These are phyloP conservation scores for Claviceps sorghi DNA, from an alignment of 2,329 filamentous ascomycete species.

Conservation along the genomic window DNA sequence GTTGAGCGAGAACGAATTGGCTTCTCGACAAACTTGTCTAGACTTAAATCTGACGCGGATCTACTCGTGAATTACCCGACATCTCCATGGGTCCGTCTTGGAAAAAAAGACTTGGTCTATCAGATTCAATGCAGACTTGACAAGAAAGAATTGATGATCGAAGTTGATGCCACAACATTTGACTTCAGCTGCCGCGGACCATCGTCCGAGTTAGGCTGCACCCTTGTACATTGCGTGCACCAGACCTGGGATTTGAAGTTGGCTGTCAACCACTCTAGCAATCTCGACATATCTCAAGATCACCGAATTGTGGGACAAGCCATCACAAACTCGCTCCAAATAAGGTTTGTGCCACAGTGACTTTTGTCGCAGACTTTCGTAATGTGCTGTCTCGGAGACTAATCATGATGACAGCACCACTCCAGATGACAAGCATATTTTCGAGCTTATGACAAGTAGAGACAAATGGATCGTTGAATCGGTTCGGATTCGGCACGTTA, in stretches of 20 bases:
- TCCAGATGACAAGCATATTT: constrained; percentile 7
- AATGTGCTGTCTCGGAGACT: not conserved
- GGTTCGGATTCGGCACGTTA: constrained; percentile 11
- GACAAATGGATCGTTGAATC: constrained; percentile 7
- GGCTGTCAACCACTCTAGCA: constrained; percentile 6
- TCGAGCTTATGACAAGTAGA: constrained; percentile 8
- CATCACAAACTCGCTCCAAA: constrained; percentile 11
- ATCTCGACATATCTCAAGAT: constrained; percentile 5
- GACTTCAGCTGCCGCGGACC: constrained; percentile 10
- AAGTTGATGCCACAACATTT: constrained; percentile 15
- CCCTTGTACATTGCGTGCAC: constrained; percentile 17
- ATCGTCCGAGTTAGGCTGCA: constrained; percentile 9
- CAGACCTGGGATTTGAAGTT: constrained; percentile 20
- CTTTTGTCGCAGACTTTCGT: not conserved
- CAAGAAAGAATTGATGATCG: constrained; percentile 9
- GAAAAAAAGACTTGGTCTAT: constrained; percentile 12
- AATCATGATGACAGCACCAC: constrained; percentile 5
- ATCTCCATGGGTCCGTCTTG: constrained; percentile 9
- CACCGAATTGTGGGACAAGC: constrained; percentile 10
- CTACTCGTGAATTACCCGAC: not conserved
- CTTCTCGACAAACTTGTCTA: constrained; percentile 17
- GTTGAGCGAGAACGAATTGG: constrained; percentile 7
- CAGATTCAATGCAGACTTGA: constrained; percentile 12
- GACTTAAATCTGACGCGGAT: constrained; percentile 13
- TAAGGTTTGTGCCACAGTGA: constrained; percentile 12